Base-by-base conservation (phyloP, 495 filamentous ascomycete genomes). In the Astrothelium macrocarpum region DNA sequence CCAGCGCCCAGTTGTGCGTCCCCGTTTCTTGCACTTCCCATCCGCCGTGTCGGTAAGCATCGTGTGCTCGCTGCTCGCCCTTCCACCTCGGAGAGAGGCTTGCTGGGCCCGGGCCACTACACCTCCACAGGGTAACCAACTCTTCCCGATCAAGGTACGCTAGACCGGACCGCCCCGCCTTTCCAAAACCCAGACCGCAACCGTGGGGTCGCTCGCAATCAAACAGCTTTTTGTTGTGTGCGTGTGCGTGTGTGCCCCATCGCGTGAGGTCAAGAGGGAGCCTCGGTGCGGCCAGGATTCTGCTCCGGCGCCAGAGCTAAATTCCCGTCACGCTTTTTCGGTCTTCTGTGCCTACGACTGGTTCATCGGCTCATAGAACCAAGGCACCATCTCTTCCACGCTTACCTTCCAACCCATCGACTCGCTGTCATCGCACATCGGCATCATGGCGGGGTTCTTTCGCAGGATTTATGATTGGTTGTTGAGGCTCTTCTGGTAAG, bases 401-500 rank as follows among this genome's bases (percentile, higher is more conserved):
- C 49, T 56, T 29, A 25, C 12, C 10, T 29, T 20, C 20, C 9
- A 28, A 9, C 9, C 20, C 20, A 20, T 29, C 49, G 11, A 29
- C 49, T 56, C 16, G 12, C 20, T 56, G 5, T 12, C 12, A 56
- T 56, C 20, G 12, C 49, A 20, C 29, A n/a, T 28, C 49, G 49
- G 49, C 71, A 80, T 62, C 77, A 95, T 92, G 89, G 87, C 90
- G 63, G 88, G 89, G 70, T 78, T 96, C 75, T 95, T 98, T 79
- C 89, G 88, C 65, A 83, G 83, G 78, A 88, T 98, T 76, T 98
- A 97, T 84, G 93, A 98, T 85, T 97, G 91, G 91, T 82, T 98
- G 74, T 77, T 98, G 78, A 86, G 92, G 81, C 87, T 95, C 68
- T 97, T 98, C 79, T 98, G 94, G 94, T 98, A 81, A 84, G 91